These are phyloP conservation scores for Roridomyces roridus DNA, from an alignment of 768 basidiomycete species.

Conservation along the genomic window DNA sequence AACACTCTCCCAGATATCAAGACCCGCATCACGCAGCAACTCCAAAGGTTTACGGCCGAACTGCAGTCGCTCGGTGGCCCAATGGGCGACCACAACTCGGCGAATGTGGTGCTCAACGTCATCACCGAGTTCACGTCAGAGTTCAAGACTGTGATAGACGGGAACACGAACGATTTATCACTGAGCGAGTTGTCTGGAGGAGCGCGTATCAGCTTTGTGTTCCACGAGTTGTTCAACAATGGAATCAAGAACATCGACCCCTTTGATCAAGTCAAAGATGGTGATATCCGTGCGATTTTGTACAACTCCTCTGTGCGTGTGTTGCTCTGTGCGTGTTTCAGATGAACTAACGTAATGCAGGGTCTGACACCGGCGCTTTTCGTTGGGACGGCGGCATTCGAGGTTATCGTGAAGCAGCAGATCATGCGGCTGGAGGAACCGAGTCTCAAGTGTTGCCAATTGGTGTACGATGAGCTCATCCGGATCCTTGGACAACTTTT, in stretches of 20 bases:
- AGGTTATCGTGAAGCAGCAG: slow-evolving; percentile 99
- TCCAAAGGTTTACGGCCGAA: slow-evolving; percentile 88
- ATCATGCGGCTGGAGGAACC: slow-evolving; percentile 97
- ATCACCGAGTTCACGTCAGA: slow-evolving; percentile 98
- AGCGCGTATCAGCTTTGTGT: slow-evolving; percentile 98
- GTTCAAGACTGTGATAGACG: slow-evolving; percentile 96
- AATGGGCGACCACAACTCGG: slow-evolving; percentile 87
- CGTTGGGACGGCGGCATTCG: slow-evolving; percentile 96
- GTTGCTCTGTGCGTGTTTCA: neutral
- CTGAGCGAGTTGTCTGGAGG: slow-evolving; percentile 98
- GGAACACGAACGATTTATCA: slow-evolving; percentile 94
- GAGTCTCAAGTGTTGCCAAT: slow-evolving; percentile 88
- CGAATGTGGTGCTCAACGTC: slow-evolving; percentile 93
- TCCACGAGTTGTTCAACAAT: slow-evolving; percentile 97
- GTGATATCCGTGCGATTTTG: slow-evolving; percentile 92
- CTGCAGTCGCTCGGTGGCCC: slow-evolving; percentile 85
- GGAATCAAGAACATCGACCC: slow-evolving; percentile 97
- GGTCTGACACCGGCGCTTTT: slow-evolving; percentile 97
- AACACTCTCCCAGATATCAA: slow-evolving; percentile 99
- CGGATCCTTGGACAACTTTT: slow-evolving; percentile 93
- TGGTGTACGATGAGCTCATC: slow-evolving; percentile 97
- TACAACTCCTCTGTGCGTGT: slow-evolving; percentile 95
- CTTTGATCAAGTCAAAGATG: slow-evolving; percentile 98
- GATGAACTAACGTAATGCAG: slow-evolving; percentile 38
- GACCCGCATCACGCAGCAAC: slow-evolving; percentile 88